Percentiles rank a stretch among this genome's conserved stretches.
Conservation (phyloP, 2,329 filamentous ascomycete genomes). For the Fusarium lateritium region DNA sequence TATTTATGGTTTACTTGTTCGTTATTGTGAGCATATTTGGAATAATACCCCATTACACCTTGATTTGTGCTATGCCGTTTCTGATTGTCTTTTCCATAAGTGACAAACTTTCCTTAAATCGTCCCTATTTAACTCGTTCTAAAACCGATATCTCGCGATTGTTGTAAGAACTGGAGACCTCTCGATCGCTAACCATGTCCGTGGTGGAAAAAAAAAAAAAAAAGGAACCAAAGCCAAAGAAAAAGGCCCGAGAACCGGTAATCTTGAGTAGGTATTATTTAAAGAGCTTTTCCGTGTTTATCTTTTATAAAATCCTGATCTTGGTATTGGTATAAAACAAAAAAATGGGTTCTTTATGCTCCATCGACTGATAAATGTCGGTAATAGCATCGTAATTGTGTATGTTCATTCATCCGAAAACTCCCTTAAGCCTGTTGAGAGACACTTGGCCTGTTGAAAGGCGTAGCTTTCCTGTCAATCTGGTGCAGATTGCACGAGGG, state of each 20-base stretch:
- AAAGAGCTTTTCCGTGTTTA: background rate
- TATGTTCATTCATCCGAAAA: conserved; percentile 34
- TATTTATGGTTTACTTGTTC: conserved; percentile 45
- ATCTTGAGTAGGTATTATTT: background rate
- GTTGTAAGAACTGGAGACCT: no score
- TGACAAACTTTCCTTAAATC: no score
- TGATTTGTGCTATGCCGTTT: background rate
- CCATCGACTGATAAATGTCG: conserved; percentile 37
- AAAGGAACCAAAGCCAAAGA: no score
- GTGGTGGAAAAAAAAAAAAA: no score
- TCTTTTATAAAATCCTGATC: conserved; percentile 28
- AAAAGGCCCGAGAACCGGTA: background rate
- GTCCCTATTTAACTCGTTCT: no score
- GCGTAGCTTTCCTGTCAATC: conserved; percentile 44
- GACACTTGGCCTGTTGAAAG: conserved; percentile 50
- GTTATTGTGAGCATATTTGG: conserved; percentile 49
- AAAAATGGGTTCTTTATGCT: conserved; percentile 25
- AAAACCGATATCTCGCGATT: no score
- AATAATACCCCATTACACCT: conserved; percentile 50
- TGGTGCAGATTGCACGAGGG: conserved; percentile 33
- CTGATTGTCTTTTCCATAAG: no score
- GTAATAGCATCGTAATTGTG: conserved; percentile 33
- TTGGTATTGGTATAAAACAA: conserved; percentile 38
- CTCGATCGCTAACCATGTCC: no score
- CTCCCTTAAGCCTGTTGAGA: conserved; percentile 50